A percentile compares a stretch with the other conserved stretches of the same genome.
Conservation (phyloP, 441 rosid genomes). For the Gossypium lobatum region DNA sequence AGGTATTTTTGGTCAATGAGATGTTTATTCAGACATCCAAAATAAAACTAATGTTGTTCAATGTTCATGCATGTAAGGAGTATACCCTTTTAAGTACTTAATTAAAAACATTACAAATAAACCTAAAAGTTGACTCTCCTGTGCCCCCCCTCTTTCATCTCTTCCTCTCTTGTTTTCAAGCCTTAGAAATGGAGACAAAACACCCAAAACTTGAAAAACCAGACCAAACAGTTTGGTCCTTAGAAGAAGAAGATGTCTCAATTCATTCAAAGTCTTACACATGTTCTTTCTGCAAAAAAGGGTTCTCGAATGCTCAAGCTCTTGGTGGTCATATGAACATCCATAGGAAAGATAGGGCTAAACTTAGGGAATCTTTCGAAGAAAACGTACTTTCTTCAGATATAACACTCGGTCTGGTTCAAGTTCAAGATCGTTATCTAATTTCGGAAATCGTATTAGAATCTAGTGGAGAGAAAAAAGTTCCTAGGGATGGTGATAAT, state of each 20-base stretch:
- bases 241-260: constrained; percentile 7
- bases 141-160: background rate
- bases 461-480: constrained; percentile 12
- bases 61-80: background rate
- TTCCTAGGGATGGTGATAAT: constrained; percentile 9
- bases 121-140: constrained; percentile 23
- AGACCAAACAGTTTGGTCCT: constrained; percentile 14
- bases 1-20: background rate
- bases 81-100: background rate
- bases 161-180: too few relatives aligned
- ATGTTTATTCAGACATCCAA: background rate
- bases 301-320: constrained; percentile 39
- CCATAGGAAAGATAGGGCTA: constrained; percentile 40
- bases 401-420: background rate
- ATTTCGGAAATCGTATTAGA: constrained; percentile 10
- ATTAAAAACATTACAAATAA: constrained; percentile 7
- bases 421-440: background rate
- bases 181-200: constrained; percentile 19
- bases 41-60: background rate
- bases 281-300: constrained; percentile 35
- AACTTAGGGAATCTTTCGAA: constrained; percentile 25
- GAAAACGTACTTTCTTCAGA: constrained; percentile 28
- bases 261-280: constrained; percentile 18
- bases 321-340: constrained; percentile 45
- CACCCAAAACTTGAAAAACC: constrained; percentile 13